Evolutionary conservation across 805 yeast species (phyloP).

Genomic region (Barnettozyma vustinii): DNA sequence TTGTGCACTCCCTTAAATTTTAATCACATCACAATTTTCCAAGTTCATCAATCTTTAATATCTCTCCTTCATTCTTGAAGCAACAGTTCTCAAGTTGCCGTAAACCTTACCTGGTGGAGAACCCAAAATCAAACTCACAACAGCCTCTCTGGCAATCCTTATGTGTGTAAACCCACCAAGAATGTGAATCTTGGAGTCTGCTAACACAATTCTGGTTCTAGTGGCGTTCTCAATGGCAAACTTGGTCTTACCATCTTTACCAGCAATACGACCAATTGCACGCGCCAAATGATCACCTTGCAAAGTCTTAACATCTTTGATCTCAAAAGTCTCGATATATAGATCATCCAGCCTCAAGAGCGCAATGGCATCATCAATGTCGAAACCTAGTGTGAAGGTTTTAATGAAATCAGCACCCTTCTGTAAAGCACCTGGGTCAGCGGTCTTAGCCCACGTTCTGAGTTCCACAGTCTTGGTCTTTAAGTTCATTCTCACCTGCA

Average conservation of each 20-base stretch:
- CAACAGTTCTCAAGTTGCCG: slow-evolving; percentile 94
- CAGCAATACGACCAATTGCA: slow-evolving; percentile 99
- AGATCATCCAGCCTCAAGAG: slow-evolving; percentile 89
- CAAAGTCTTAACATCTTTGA: slow-evolving; percentile 93
- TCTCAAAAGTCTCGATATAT: slow-evolving; percentile 93
- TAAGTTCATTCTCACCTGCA: slow-evolving; percentile 94
- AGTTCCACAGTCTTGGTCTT: slow-evolving; percentile 84
- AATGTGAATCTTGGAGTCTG: slow-evolving; percentile 94
- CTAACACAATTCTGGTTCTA: slow-evolving; percentile 94
- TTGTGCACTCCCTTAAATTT: background rate
- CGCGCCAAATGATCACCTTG: slow-evolving; percentile 95
- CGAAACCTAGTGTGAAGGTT: slow-evolving; percentile 95
- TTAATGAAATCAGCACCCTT: slow-evolving; percentile 96
- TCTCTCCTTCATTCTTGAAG: slow-evolving; percentile 95
- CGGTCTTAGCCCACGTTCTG: slow-evolving; percentile 73
- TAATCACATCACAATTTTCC: too few species aligned
- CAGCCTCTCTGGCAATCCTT: slow-evolving; percentile 97
- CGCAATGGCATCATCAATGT: slow-evolving; percentile 95
- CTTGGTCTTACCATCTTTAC: slow-evolving; percentile 98
- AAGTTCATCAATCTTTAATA: slow-evolving; percentile 37
- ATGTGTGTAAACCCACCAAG: slow-evolving; percentile 96
- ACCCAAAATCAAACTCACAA: slow-evolving; percentile 90
- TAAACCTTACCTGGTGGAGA: slow-evolving; percentile 98
- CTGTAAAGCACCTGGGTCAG: slow-evolving; percentile 91
- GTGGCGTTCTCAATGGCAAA: slow-evolving; percentile 98